A percentile compares a stretch with the other conserved stretches of the same genome.
phyloP scores from a whole-genome alignment of 139 green algal species.

The Auxenochlorella pyrenoidosa region DNA sequence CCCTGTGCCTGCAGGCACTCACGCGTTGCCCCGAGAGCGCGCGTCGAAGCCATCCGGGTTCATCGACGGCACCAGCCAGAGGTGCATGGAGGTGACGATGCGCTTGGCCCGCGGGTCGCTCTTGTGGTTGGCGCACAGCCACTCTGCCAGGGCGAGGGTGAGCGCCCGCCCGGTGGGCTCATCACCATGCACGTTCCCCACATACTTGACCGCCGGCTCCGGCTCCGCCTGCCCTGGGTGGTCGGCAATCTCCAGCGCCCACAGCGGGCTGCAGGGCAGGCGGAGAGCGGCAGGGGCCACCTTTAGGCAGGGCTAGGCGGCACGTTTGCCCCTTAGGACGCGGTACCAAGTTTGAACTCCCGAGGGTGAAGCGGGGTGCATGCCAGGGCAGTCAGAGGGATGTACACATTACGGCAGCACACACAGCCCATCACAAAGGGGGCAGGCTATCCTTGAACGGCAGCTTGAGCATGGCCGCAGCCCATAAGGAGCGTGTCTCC shows the following conservation, averaged over 20 bases:
- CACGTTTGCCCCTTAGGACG: no score
- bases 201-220: constrained; percentile 73
- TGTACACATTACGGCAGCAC: background rate
- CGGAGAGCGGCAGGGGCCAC: background rate
- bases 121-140: constrained; percentile 73
- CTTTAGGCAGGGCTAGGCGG: background rate
- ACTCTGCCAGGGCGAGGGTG: constrained; percentile 80
- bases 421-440: background rate
- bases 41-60: constrained; percentile 92
- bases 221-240: constrained; percentile 49
- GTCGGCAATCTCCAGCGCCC: constrained; percentile 74
- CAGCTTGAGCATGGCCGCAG: no score
- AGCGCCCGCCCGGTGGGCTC: constrained; percentile 86
- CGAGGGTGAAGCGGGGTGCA: background rate
- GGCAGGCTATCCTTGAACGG: no score
- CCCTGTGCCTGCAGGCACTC: background rate
- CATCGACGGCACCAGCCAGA: constrained; percentile 80
- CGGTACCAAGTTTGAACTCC: no score
- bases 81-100: constrained; percentile 71
- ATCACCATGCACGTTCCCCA: constrained; percentile 91
- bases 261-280: constrained; percentile 46
- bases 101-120: constrained; percentile 29
- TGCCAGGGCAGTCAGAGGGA: no score
- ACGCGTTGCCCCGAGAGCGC: constrained; percentile 67
- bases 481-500: no score